Evolutionary conservation across 2,329 filamentous ascomycete species (phyloP), one percentile per base, ranked within the genome.

Genomic region (Elsinoe necatrix): DNA sequence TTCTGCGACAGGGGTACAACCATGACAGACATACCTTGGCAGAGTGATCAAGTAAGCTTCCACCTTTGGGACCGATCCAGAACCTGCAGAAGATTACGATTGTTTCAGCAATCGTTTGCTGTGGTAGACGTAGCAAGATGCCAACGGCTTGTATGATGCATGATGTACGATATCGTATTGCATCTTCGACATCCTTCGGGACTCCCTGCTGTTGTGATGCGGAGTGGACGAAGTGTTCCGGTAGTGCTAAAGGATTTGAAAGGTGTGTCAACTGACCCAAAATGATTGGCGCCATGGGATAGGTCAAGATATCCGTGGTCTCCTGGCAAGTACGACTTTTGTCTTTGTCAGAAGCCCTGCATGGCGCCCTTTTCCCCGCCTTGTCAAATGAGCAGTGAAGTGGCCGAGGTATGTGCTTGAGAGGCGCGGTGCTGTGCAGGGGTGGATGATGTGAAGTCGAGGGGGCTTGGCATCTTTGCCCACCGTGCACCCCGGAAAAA

Each of bases 41-140:
- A 71, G 72, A 74, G 80, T 80, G 70, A 25, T 76, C 71, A 0
- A 70, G 66, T 16, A 78, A 62, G 62, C 75, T 78, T 4, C 74
- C 75, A 29, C 75, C 75, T 56, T 77, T 66, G 72, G 77, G 56
- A 70, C 81, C 67, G 74, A 89, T 74, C 85, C 87, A 95, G 72
- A 89, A 93, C 12, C 92, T 81, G 54, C 86, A 85, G 31, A 95
- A 81, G 0, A 93, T 72, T 39, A 96, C 83, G 66, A 91, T 88
- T 2, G 91, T 89, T 66, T 90, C 87, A 3, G 90, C 87, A 37
- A 93, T 88, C 37, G 89, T 82, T 63, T 90, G 88, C 68, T 95
- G 90, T 5, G 89, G 87, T 37, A 97, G 77, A 48, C 88, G 82
- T 2, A 98, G 79, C 16, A 97, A 80, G 52, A 95, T 79, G 27